phyloP scores from a whole-genome alignment of 2,329 filamentous ascomycete genomes.

The Dactylellina cionopaga region DNA sequence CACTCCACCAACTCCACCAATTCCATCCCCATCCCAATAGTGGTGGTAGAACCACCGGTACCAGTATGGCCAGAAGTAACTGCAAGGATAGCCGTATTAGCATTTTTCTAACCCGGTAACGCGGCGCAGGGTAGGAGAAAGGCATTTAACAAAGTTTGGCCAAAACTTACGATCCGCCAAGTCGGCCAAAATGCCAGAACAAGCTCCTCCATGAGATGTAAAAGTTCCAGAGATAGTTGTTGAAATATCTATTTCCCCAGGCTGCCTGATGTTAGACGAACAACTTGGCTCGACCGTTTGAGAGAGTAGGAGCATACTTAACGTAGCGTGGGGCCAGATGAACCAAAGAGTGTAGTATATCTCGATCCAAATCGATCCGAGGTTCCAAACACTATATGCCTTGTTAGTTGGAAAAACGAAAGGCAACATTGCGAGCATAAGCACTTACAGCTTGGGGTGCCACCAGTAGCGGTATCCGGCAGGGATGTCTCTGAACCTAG shows the following conservation, averaged over 20 bases:
- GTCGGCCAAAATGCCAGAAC: slow-evolving; percentile 47
- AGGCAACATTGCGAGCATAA: background rate
- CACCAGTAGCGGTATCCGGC: slow-evolving; percentile 43
- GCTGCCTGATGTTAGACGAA: too few species aligned
- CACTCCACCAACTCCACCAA: slow-evolving; percentile 51
- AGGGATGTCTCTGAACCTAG: slow-evolving; percentile 18
- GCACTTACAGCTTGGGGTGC: slow-evolving; percentile 46
- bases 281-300: too few species aligned
- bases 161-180: slow-evolving; percentile 47
- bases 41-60: slow-evolving; percentile 49
- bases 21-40: slow-evolving; percentile 50
- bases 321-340: slow-evolving; percentile 42
- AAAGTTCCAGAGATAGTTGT: slow-evolving; percentile 43
- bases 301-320: slow-evolving; percentile 17
- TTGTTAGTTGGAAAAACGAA: too few species aligned
- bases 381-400: slow-evolving; percentile 41
- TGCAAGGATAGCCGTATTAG: background rate
- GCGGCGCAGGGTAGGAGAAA: too few species aligned
- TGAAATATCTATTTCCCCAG: slow-evolving; percentile 46
- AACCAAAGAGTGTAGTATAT: slow-evolving; percentile 47
- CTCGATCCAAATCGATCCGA: slow-evolving; percentile 51
- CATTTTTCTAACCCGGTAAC: too few species aligned
- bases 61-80: slow-evolving; percentile 51
- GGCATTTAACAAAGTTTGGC: background rate
- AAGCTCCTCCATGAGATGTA: slow-evolving; percentile 41